Base-by-base conservation (phyloP, 768 basidiomycete species). In the Lactifluus echinatus region DNA sequence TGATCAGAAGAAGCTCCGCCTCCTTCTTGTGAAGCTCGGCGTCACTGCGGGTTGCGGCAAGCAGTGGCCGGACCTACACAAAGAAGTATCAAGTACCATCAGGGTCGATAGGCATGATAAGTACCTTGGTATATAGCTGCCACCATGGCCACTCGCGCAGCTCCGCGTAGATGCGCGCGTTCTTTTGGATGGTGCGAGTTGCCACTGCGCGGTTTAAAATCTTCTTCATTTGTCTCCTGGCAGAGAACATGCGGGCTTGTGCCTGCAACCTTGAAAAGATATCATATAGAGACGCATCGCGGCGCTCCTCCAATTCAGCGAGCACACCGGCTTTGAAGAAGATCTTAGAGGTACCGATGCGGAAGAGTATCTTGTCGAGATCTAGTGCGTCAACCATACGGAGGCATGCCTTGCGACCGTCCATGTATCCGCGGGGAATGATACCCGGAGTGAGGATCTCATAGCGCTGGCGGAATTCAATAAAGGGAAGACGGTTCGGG, bases 301-400 rank as follows among this genome's bases (percentile, higher is more conserved):
- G 75, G 12, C 91, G 79, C 64, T 97, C 96, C 69, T 98, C 96
- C 8, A 98, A 79, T 64, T 95, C 95, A 31, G 96, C 96, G 15
- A 99, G 79, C 3, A 96, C 92, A 3, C 95, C 94, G 2, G 96
- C 94, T 68, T 98, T 98, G 82, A 99, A 98, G 76, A 98, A 99
- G 59, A 97, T 89, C 73, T 99, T 99, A 36, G 93, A 95, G 0
- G 90, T 92, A 6, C 96, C 96, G 53, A 98, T 89, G 66, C 86
- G 89, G 78, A 84, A 96, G 19, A 84, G 77, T 3, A 80, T 75
- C 47, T 87, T 83, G 68, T 96, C 93, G 34, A 99, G 80, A 46
- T 94, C 89, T 42, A 98, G 76, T 4, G 89, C 82, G 56, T 85
- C 84, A 33, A 96, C 87, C 83, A 99, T 97, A 6, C 89, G 81